Evolutionary conservation across 176 grass and related monocot species (phyloP).

Genomic region (bread wheat (Triticum aestivum)): DNA sequence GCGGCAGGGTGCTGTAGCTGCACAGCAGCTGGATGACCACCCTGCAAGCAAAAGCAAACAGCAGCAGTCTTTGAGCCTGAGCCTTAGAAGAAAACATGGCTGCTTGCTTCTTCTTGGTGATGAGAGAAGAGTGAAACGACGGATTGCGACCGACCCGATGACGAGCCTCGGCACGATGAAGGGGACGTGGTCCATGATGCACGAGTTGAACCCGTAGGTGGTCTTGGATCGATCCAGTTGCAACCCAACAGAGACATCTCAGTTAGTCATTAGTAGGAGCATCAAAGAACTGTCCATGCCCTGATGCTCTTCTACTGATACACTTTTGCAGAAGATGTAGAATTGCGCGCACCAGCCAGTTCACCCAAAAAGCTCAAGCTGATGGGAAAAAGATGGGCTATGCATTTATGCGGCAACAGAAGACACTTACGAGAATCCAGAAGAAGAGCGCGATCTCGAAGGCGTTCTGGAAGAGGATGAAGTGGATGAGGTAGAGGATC

Average conservation of each 20-base stretch:
- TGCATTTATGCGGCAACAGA: too few species aligned
- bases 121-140: neutral
- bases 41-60: conserved; percentile 29
- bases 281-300: neutral
- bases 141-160: conserved; percentile 49
- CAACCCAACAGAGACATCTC: neutral
- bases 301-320: too few species aligned
- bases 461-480: conserved; percentile 94
- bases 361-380: too few species aligned
- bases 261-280: neutral
- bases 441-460: conserved; percentile 97
- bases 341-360: too few species aligned
- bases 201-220: conserved; percentile 79
- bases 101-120: neutral
- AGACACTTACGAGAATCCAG: conserved; percentile 69
- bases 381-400: too few species aligned
- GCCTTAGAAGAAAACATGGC: neutral
- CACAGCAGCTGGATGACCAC: conserved; percentile 70
- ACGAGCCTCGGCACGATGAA: conserved; percentile 80
- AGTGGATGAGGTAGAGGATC: conserved; percentile 83
- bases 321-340: too few species aligned
- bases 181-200: conserved; percentile 76
- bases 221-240: conserved; percentile 29
- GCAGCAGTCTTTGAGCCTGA: neutral
- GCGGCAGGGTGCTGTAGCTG: conserved; percentile 88